phyloP scores from a whole-genome alignment of 2,329 filamentous ascomycete genomes.

The Venturia asperata region DNA sequence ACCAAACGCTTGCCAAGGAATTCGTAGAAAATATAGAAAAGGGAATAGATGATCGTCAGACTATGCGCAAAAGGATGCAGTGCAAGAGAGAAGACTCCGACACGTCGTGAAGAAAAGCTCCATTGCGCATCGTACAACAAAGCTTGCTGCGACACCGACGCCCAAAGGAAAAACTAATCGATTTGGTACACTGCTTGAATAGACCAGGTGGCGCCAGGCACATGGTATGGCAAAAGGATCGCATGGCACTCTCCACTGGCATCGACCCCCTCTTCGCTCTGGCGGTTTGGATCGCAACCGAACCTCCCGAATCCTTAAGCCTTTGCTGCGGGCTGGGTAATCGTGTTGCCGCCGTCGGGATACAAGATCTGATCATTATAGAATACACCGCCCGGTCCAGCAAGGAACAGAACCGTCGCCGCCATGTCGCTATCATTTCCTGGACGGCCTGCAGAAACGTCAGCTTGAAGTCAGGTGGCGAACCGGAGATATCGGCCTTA shows the following conservation, averaged over 20 bases:
- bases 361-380: conserved; percentile 49
- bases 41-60: background rate
- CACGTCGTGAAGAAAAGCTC: too few species aligned
- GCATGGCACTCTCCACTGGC: too few species aligned
- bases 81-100: too few species aligned
- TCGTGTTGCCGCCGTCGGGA: conserved; percentile 34
- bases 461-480: conserved; percentile 15
- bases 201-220: too few species aligned
- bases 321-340: conserved; percentile 23
- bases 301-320: background rate
- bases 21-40: too few species aligned
- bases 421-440: conserved; percentile 47
- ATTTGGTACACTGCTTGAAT: too few species aligned
- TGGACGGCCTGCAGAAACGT: conserved; percentile 23
- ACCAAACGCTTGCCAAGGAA: too few species aligned
- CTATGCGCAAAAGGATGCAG: too few species aligned
- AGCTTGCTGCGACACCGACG: too few species aligned
- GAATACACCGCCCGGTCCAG: conserved; percentile 45
- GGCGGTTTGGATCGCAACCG: background rate
- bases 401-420: conserved; percentile 45
- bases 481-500: background rate
- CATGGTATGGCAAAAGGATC: too few species aligned
- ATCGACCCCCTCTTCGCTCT: background rate
- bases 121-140: too few species aligned
- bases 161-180: too few species aligned